These are phyloP conservation scores for Myriosclerotinia duriaeana DNA, from an alignment of 2,329 filamentous ascomycete genomes.

Conservation along the genomic window DNA sequence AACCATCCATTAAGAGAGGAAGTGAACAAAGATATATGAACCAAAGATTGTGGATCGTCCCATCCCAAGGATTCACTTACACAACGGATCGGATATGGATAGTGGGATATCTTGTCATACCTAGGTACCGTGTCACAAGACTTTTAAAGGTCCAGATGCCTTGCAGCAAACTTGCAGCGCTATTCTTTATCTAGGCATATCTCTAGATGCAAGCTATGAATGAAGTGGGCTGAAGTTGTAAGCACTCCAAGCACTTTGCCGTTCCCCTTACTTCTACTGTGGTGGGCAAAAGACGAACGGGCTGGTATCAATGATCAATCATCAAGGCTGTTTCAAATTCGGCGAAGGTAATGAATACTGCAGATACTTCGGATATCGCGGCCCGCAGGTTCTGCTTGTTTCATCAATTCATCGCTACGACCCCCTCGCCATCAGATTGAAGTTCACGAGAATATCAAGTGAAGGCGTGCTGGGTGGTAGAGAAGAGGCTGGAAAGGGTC, in stretches of 20 bases:
- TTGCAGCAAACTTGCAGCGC: slow-evolving; percentile 13
- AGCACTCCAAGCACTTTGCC: slow-evolving; percentile 8
- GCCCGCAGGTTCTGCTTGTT: background rate
- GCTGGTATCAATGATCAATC: background rate
- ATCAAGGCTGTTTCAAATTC: slow-evolving; percentile 14
- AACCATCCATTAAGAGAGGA: background rate
- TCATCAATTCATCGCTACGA: background rate
- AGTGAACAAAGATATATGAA: slow-evolving; percentile 12
- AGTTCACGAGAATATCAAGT: background rate
- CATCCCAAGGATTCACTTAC: slow-evolving; percentile 18
- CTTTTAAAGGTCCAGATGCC: too few relatives aligned
- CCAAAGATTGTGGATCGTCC: slow-evolving; percentile 13
- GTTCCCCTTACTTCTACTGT: background rate
- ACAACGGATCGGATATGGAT: background rate
- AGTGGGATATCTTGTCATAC: slow-evolving; percentile 4
- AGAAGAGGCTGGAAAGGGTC: background rate
- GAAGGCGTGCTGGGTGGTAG: background rate
- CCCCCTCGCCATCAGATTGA: background rate
- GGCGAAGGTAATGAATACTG: background rate
- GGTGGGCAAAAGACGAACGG: background rate
- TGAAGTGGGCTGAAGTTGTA: slow-evolving; percentile 13
- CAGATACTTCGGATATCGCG: slow-evolving; percentile 3
- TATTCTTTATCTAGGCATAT: background rate
- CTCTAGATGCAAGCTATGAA: slow-evolving; percentile 8
- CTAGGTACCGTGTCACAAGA: slow-evolving; percentile 4